A percentile compares a stretch with the other conserved stretches of the same genome.
phyloP scores from a whole-genome alignment of 768 basidiomycete genomes.

The Mrakia frigida region DNA sequence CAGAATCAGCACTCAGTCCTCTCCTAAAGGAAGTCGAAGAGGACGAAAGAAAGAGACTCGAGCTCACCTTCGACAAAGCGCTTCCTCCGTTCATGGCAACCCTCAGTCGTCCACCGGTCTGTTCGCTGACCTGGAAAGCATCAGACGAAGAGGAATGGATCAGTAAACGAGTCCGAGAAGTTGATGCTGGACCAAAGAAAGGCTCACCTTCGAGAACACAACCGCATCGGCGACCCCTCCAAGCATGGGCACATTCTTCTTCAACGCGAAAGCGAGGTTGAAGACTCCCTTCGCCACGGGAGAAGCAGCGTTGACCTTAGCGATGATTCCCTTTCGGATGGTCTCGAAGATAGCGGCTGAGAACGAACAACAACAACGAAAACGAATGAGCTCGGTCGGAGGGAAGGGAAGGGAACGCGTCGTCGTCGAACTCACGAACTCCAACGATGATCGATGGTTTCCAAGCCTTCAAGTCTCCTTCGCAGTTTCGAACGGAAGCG shows the following conservation, averaged over 20 bases:
- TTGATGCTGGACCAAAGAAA: background rate
- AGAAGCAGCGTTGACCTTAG: slow-evolving; percentile 40
- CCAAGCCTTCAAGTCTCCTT: slow-evolving; percentile 42
- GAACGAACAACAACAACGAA: too few species aligned
- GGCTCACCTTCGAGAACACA: slow-evolving; percentile 37
- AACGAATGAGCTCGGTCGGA: too few species aligned
- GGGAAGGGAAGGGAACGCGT: slow-evolving; percentile 29
- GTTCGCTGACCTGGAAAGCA: slow-evolving; percentile 37
- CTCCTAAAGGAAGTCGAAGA: too few species aligned
- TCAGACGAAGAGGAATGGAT: background rate
- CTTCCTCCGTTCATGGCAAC: slow-evolving; percentile 41
- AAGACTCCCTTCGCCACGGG: slow-evolving; percentile 39
- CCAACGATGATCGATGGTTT: slow-evolving; percentile 42
- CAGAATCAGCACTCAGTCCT: too few species aligned
- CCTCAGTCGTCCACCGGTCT: slow-evolving; percentile 41
- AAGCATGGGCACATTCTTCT: slow-evolving; percentile 41
- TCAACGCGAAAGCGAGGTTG: slow-evolving; percentile 39
- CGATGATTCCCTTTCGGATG: slow-evolving; percentile 41
- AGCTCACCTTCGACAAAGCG: slow-evolving; percentile 10
- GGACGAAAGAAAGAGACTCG: slow-evolving; percentile 10
- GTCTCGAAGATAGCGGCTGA: slow-evolving; percentile 31
- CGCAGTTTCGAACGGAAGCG: slow-evolving; percentile 42
- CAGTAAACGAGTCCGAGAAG: too few species aligned
- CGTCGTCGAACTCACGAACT: slow-evolving; percentile 36
- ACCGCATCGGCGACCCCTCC: slow-evolving; percentile 39